Evolutionary conservation across 169 alveolate species (phyloP).

Genomic region (Babesia divergens): DNA sequence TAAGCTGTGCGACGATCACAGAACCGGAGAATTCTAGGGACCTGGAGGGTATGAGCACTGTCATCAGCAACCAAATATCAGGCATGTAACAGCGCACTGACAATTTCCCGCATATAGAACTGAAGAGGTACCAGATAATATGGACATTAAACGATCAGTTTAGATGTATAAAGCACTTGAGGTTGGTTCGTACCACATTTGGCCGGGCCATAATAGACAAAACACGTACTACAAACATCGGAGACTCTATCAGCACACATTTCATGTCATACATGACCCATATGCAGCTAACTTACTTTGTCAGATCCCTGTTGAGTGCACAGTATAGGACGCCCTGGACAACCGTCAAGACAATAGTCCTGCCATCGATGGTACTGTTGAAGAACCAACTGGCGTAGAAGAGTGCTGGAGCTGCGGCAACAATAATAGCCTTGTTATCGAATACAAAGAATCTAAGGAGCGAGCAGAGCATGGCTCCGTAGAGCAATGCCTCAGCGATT

Average conservation of each 20-base stretch:
- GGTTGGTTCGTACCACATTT: too few relatives aligned
- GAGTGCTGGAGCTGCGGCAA: not conserved
- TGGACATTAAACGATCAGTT: too few relatives aligned
- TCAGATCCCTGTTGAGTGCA: not conserved
- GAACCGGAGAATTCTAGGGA: slow-evolving; percentile 5
- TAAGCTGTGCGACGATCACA: not conserved
- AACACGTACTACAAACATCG: too few relatives aligned
- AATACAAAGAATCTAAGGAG: not conserved
- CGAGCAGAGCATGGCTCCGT: slow-evolving; percentile 11
- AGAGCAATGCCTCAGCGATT: not conserved
- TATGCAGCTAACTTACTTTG: slow-evolving; percentile 14
- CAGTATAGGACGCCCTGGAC: not conserved
- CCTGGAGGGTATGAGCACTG: slow-evolving; percentile 1
- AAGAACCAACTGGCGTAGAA: not conserved
- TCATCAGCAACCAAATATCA: not conserved
- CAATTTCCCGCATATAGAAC: not conserved
- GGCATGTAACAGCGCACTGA: not conserved
- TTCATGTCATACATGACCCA: too few relatives aligned
- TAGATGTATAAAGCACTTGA: too few relatives aligned
- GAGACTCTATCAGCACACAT: too few relatives aligned
- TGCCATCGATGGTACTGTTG: not conserved
- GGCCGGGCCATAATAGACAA: too few relatives aligned
- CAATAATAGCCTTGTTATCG: not conserved
- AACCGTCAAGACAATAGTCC: not conserved
- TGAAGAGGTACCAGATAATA: too few relatives aligned